phyloP scores from a whole-genome alignment of 2,329 filamentous ascomycete species.

The Aspergillus bombycis region DNA sequence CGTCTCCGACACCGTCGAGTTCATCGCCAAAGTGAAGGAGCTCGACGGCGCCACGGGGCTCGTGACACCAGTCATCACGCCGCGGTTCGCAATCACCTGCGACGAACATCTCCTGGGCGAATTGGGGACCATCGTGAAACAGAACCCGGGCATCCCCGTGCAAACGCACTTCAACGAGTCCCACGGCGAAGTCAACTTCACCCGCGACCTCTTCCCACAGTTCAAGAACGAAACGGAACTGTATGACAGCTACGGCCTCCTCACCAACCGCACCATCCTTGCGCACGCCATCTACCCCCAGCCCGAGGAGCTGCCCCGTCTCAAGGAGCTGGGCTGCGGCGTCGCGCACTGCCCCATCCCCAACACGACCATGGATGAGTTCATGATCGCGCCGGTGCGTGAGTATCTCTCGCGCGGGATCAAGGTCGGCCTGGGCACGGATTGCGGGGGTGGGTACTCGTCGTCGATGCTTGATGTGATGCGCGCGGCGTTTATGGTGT shows the following conservation, averaged over 20 bases:
- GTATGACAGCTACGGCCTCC: slow-evolving; percentile 59
- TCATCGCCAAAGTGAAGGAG: slow-evolving; percentile 52
- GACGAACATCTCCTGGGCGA: slow-evolving; percentile 57
- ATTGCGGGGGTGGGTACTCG: slow-evolving; percentile 66
- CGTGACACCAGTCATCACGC: slow-evolving; percentile 58
- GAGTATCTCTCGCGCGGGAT: slow-evolving; percentile 61
- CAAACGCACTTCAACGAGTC: slow-evolving; percentile 72
- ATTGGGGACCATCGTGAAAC: slow-evolving; percentile 56
- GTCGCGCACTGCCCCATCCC: slow-evolving; percentile 67
- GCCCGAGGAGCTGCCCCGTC: slow-evolving; percentile 56
- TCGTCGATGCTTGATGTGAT: slow-evolving; percentile 54
- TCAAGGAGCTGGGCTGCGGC: slow-evolving; percentile 57
- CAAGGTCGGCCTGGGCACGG: slow-evolving; percentile 69
- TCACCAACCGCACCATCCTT: slow-evolving; percentile 61
- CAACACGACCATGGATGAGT: slow-evolving; percentile 64
- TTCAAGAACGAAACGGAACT: slow-evolving; percentile 63
- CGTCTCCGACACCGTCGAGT: slow-evolving; percentile 52
- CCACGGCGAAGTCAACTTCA: slow-evolving; percentile 61
- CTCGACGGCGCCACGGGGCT: slow-evolving; percentile 50
- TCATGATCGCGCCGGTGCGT: slow-evolving; percentile 61
- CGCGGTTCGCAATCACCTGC: slow-evolving; percentile 66
- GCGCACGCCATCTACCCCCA: slow-evolving; percentile 69
- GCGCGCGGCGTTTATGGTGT: slow-evolving; percentile 58
- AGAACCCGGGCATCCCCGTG: slow-evolving; percentile 57
- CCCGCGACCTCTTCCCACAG: slow-evolving; percentile 58